Conservation (phyloP, 225 moss, liverwort and hornwort species). For the Bryum argenteum region DNA sequence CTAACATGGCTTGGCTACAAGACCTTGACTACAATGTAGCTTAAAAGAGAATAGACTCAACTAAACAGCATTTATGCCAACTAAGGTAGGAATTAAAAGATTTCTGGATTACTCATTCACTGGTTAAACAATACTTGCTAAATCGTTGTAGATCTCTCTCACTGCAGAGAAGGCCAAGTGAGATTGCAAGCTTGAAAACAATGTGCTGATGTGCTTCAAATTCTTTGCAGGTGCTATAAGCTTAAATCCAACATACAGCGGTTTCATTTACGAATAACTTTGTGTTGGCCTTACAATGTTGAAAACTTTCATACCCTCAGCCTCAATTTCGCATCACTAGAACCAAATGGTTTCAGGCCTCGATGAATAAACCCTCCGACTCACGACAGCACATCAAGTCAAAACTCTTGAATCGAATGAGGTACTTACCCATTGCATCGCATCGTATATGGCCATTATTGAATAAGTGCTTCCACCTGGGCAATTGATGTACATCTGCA, state of each 20-base stretch:
- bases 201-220: background rate
- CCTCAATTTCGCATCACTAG: conserved; percentile 3
- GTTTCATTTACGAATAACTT: background rate
- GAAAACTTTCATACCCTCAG: background rate
- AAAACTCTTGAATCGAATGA: background rate
- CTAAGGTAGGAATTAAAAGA: too few relatives aligned
- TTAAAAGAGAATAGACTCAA: too few relatives aligned
- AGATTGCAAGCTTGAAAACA: background rate
- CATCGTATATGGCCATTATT: conserved; percentile 82
- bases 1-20: too few relatives aligned
- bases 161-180: too few relatives aligned
- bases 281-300: background rate
- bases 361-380: background rate
- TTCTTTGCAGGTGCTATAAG: background rate
- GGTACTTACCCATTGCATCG: conserved; percentile 78
- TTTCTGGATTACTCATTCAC: too few relatives aligned
- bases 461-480: conserved; percentile 94
- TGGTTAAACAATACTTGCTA: too few relatives aligned
- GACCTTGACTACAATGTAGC: too few relatives aligned
- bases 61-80: too few relatives aligned
- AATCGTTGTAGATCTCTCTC: too few relatives aligned
- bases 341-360: background rate
- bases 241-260: background rate
- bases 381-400: background rate
- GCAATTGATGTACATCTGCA: conserved; percentile 96